These are phyloP conservation scores for Tetracentron sinense DNA, from an alignment of 164 flowering plant genomes.

Conservation along the genomic window DNA sequence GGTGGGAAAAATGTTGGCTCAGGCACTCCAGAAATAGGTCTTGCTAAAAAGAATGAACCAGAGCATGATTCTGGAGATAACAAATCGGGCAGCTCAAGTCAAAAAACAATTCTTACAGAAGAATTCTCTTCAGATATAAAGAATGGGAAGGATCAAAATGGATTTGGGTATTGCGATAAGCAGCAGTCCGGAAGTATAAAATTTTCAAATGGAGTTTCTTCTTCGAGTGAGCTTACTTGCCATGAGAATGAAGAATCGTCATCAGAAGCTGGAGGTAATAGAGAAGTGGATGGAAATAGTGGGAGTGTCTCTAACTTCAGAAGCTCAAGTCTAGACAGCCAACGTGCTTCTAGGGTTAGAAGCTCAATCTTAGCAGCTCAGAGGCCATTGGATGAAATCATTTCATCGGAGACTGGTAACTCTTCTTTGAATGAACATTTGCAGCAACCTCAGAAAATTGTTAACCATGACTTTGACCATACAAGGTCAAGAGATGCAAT, in stretches of 20 bases:
- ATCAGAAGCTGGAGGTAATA: conserved; percentile 2
- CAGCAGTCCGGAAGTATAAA: conserved; percentile 14
- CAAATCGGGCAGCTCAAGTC: conserved; percentile 18
- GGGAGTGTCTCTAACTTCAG: conserved; percentile 12
- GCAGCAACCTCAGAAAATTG: conserved; percentile 24
- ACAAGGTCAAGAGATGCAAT: conserved; percentile 21
- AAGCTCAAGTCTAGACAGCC: conserved; percentile 14
- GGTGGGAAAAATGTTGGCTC: conserved; percentile 8
- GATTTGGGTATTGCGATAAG: conserved; percentile 10
- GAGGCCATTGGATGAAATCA: conserved; percentile 13
- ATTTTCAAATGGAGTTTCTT: conserved; percentile 17
- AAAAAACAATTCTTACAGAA: neutral
- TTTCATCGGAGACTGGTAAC: conserved; percentile 3
- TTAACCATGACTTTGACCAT: conserved; percentile 17
- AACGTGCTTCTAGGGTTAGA: conserved; percentile 3
- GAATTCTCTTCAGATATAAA: conserved; percentile 7
- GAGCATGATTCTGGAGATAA: conserved; percentile 16
- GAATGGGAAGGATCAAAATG: conserved; percentile 11
- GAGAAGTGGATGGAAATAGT: conserved; percentile 8
- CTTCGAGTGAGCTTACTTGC: conserved; percentile 18
- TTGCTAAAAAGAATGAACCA: conserved; percentile 11
- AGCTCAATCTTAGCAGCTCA: conserved; percentile 13
- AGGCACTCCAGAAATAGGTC: conserved; percentile 14
- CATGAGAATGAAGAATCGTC: conserved; percentile 14
- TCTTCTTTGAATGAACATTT: conserved; percentile 21